Percentiles rank a stretch among this genome's conserved stretches.
phyloP scores from a whole-genome alignment of 306 rosid species.

The Geum urbanum region DNA sequence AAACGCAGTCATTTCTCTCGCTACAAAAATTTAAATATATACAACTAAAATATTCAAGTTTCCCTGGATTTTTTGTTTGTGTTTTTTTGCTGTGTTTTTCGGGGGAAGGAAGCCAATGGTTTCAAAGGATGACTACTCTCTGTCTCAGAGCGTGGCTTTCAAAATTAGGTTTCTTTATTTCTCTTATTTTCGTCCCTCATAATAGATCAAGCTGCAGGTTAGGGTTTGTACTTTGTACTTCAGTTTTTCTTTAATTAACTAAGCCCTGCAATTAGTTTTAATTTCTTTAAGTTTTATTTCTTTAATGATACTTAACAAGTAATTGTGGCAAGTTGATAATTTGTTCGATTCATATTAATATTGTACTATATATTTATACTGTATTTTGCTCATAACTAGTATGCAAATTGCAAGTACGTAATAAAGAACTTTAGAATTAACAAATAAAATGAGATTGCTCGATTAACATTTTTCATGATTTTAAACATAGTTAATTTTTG shows the following conservation, averaged over 20 bases:
- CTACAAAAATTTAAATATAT: slow-evolving; percentile 38
- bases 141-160: slow-evolving; percentile 36
- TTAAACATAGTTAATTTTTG: too few relatives aligned
- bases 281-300: too few relatives aligned
- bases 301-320: too few relatives aligned
- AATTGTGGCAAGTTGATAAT: too few relatives aligned
- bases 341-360: too few relatives aligned
- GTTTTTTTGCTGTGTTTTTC: slow-evolving; percentile 32
- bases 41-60: slow-evolving; percentile 27
- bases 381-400: too few relatives aligned
- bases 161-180: background rate
- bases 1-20: slow-evolving; percentile 60
- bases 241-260: background rate
- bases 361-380: too few relatives aligned
- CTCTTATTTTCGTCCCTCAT: background rate
- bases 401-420: too few relatives aligned
- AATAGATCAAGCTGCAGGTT: too few relatives aligned
- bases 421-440: too few relatives aligned
- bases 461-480: too few relatives aligned
- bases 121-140: slow-evolving; percentile 31
- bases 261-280: background rate
- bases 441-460: too few relatives aligned
- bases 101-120: slow-evolving; percentile 14
- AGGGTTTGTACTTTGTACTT: background rate
- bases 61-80: slow-evolving; percentile 18